These are phyloP conservation scores for Termitomyces sp. DNA, from an alignment of 768 basidiomycete genomes.

Conservation along the genomic window DNA sequence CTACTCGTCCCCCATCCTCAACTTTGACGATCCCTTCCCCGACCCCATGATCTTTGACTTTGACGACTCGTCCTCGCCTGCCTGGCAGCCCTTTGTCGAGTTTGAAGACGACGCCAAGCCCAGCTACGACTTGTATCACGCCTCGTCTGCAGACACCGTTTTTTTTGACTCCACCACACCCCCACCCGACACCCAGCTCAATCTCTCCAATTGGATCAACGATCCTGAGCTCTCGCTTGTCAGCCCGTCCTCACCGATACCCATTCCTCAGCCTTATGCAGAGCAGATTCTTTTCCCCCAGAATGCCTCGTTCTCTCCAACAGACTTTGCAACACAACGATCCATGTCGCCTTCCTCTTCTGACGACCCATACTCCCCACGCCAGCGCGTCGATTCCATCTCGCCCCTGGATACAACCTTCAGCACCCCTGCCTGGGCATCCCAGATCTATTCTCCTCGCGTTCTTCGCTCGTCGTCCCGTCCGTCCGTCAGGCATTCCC, in stretches of 20 bases:
- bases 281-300: conserved; percentile 48
- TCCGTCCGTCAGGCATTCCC: conserved; percentile 47
- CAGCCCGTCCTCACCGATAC: conserved; percentile 58
- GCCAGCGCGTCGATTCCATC: conserved; percentile 51
- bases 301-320: conserved; percentile 56
- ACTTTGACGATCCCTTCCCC: conserved; percentile 21
- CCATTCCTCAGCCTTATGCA: conserved; percentile 55
- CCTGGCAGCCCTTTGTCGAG: conserved; percentile 31
- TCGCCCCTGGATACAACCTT: conserved; percentile 62
- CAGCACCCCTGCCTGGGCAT: conserved; percentile 62
- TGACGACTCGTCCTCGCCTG: conserved; percentile 43
- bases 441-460: conserved; percentile 61
- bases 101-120: conserved; percentile 45
- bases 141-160: conserved; percentile 8
- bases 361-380: conserved; percentile 41
- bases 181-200: conserved; percentile 27
- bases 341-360: conserved; percentile 59
- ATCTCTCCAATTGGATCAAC: conserved; percentile 61
- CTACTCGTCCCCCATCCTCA: conserved; percentile 3
- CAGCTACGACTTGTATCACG: conserved; percentile 27
- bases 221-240: conserved; percentile 46
- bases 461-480: conserved; percentile 39
- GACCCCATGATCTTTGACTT: conserved; percentile 64
- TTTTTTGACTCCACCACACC: conserved; percentile 16
- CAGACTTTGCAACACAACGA: conserved; percentile 57